A percentile compares a stretch with the other conserved stretches of the same genome.
Evolutionary conservation across 148 eudicot species (phyloP).

Genomic region (Dysphania ambrosioides): DNA sequence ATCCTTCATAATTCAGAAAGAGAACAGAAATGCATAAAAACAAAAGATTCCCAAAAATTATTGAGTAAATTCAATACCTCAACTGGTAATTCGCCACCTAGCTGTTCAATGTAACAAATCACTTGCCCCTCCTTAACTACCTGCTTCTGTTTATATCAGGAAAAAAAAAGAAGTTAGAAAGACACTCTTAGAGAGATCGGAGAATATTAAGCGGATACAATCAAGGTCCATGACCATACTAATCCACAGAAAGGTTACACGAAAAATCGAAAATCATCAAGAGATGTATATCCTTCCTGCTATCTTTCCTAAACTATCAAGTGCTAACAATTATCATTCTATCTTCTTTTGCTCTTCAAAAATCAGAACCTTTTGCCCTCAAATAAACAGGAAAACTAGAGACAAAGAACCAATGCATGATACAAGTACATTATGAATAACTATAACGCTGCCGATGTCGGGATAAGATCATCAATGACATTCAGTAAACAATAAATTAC

Average conservation of each 20-base stretch:
- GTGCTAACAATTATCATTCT: neutral
- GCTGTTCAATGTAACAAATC: conserved; percentile 84
- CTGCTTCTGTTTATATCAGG: conserved; percentile 53
- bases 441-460: neutral
- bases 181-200: neutral
- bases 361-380: neutral
- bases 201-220: neutral
- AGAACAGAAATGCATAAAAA: neutral
- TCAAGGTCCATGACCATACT: neutral
- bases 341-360: neutral
- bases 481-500: neutral
- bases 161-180: neutral
- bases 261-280: neutral
- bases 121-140: conserved; percentile 87
- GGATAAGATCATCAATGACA: neutral
- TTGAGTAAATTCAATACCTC: conserved; percentile 46
- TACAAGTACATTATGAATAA: neutral
- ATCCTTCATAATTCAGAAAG: neutral
- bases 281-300: neutral
- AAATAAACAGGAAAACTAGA: neutral
- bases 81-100: conserved; percentile 71
- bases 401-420: neutral
- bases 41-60: neutral
- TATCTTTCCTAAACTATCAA: neutral
- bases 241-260: neutral